phyloP scores from a whole-genome alignment of 345 rosid genomes.

The Linum tenue region DNA sequence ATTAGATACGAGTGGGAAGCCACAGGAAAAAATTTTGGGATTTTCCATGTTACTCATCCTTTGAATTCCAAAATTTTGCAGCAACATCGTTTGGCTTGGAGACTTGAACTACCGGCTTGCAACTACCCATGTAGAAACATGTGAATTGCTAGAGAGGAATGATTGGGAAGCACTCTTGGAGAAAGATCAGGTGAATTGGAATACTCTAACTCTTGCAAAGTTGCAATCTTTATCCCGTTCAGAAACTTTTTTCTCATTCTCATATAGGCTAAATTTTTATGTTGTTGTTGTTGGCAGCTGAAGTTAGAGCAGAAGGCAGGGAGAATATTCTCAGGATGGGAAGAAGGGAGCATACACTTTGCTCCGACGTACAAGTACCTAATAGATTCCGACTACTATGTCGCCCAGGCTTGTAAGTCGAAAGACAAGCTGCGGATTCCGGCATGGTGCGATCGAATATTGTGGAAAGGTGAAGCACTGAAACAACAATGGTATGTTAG shows the following conservation, averaged over 20 bases:
- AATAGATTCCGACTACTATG: constrained; percentile 60
- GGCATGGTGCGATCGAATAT: constrained; percentile 94
- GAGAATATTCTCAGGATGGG: constrained; percentile 75
- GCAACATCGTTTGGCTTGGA: constrained; percentile 91
- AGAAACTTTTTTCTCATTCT: background rate
- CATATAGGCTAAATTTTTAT: background rate
- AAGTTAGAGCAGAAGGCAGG: constrained; percentile 67
- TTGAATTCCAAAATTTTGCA: constrained; percentile 16
- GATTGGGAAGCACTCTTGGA: constrained; percentile 82
- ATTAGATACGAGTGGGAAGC: too few relatives aligned
- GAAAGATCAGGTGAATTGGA: constrained; percentile 61
- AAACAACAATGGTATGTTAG: constrained; percentile 63
- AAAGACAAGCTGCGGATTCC: constrained; percentile 72
- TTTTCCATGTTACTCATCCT: too few relatives aligned
- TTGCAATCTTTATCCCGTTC: too few relatives aligned
- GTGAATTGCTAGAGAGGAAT: constrained; percentile 41
- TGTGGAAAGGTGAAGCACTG: constrained; percentile 86
- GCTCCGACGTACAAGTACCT: constrained; percentile 92
- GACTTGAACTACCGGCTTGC: constrained; percentile 92
- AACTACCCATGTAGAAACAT: constrained; percentile 28
- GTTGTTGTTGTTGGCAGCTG: constrained; percentile 34
- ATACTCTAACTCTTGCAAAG: too few relatives aligned
- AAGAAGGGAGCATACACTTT: constrained; percentile 72
- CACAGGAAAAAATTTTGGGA: too few relatives aligned
- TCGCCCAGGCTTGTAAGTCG: constrained; percentile 40